Evolutionary conservation across 179 eudicot species (phyloP).

Genomic region (Nepenthes alata): DNA sequence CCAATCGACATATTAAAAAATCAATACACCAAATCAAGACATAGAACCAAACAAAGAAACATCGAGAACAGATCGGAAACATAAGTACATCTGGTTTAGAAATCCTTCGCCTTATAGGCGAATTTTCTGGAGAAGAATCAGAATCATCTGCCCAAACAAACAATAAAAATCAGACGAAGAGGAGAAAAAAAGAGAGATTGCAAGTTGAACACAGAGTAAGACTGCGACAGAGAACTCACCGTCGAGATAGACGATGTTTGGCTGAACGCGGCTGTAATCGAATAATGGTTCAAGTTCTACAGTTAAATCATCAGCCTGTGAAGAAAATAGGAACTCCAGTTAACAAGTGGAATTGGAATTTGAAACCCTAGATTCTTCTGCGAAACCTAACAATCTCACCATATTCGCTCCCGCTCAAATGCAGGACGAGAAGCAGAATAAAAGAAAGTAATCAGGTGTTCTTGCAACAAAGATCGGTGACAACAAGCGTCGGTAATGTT

Average conservation of each 20-base stretch:
- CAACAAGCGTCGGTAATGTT: too few relatives aligned
- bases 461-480: too few relatives aligned
- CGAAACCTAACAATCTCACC: too few relatives aligned
- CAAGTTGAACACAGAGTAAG: neutral
- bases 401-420: too few relatives aligned
- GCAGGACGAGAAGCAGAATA: too few relatives aligned
- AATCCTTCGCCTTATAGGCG: constrained; percentile 7
- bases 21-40: neutral
- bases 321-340: neutral
- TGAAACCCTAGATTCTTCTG: constrained; percentile 2
- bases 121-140: constrained; percentile 3
- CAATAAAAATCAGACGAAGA: neutral
- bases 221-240: constrained; percentile 2
- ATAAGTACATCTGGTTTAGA: constrained; percentile 1
- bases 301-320: constrained; percentile 6
- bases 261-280: constrained; percentile 16
- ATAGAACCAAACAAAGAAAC: neutral
- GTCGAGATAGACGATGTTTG: constrained; percentile 8
- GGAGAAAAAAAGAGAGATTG: neutral
- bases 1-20: neutral
- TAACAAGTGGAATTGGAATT: neutral
- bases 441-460: too few relatives aligned
- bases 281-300: constrained; percentile 12
- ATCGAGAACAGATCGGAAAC: constrained; percentile 1
- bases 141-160: constrained; percentile 6